Evolutionary conservation across 257 asterid species (phyloP).

Genomic region (Anisodus tanguticus): DNA sequence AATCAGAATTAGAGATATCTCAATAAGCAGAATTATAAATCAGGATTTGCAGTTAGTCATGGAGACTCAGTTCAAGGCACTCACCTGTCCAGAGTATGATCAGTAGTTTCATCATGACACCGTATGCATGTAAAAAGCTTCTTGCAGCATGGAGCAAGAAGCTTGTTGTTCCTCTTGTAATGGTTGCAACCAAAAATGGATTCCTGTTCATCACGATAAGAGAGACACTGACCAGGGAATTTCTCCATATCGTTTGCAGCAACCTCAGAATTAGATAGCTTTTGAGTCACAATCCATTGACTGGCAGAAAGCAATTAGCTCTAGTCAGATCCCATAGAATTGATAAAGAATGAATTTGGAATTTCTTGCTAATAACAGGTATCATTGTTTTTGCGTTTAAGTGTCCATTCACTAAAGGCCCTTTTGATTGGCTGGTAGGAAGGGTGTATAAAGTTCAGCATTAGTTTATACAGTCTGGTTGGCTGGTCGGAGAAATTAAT

Average conservation of each 20-base stretch:
- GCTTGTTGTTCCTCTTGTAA: slow-evolving; percentile 82
- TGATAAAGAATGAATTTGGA: not conserved
- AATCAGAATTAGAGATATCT: slow-evolving; percentile 34
- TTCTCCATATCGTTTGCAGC: slow-evolving; percentile 50
- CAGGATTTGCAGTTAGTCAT: not conserved
- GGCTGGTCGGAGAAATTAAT: not conserved
- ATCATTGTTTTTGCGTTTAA: not conserved
- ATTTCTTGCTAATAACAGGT: not conserved
- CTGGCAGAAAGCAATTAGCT: slow-evolving; percentile 43
- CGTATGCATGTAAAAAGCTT: slow-evolving; percentile 81
- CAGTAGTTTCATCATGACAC: slow-evolving; percentile 81
- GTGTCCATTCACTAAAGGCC: not conserved
- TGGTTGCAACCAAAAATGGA: slow-evolving; percentile 72
- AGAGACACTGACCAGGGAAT: slow-evolving; percentile 66
- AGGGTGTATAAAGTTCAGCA: not conserved
- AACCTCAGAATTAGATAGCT: slow-evolving; percentile 48
- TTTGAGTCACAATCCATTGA: slow-evolving; percentile 70
- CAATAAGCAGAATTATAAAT: not conserved
- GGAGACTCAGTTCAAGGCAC: slow-evolving; percentile 17
- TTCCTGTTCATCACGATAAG: slow-evolving; percentile 58
- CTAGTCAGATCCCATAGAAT: slow-evolving; percentile 32
- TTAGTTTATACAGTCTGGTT: not conserved
- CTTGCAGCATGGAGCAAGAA: slow-evolving; percentile 80
- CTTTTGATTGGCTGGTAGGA: not conserved
- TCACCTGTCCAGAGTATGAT: slow-evolving; percentile 83